These are phyloP conservation scores for Penicillium bovifimosum DNA, from an alignment of 495 filamentous ascomycete species.

Conservation along the genomic window DNA sequence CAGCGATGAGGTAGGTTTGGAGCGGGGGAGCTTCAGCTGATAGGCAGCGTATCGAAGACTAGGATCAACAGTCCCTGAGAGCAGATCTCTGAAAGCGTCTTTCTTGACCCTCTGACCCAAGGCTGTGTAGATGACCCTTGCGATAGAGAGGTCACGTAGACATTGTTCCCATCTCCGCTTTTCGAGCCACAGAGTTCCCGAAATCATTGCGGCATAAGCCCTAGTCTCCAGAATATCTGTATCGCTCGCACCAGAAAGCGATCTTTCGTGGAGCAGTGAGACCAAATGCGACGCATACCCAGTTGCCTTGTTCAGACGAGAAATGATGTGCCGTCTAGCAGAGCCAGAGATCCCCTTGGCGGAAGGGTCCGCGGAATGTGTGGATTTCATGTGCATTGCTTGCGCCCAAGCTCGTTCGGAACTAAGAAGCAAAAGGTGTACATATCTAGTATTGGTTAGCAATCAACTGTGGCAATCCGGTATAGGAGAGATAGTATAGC, in stretches of 20 bases:
- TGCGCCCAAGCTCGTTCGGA: constrained; percentile 95
- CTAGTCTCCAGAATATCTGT: constrained; percentile 78
- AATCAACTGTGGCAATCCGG: neutral
- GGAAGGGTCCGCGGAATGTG: constrained; percentile 66
- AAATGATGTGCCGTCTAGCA: constrained; percentile 79
- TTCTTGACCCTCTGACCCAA: constrained; percentile 57
- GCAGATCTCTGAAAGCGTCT: constrained; percentile 78
- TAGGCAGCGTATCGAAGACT: constrained; percentile 94
- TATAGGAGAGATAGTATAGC: neutral
- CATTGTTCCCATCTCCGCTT: constrained; percentile 81
- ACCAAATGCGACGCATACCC: constrained; percentile 64
- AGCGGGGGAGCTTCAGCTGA: constrained; percentile 77
- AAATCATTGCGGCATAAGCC: constrained; percentile 71
- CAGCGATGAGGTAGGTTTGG: constrained; percentile 69
- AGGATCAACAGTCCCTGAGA: constrained; percentile 82
- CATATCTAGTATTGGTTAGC: constrained; percentile 52
- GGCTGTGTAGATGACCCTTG: constrained; percentile 75
- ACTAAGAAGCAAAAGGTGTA: constrained; percentile 72
- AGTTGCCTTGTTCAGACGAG: constrained; percentile 74
- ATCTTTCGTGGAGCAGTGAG: constrained; percentile 53
- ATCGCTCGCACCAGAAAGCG: constrained; percentile 56
- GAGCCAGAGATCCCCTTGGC: constrained; percentile 70
- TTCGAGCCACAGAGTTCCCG: constrained; percentile 74
- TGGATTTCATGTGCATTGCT: constrained; percentile 88
- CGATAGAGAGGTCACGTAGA: constrained; percentile 65